Percentiles rank a stretch among this genome's conserved stretches.
Conservation (phyloP, 2,329 filamentous ascomycete genomes). For the Diaporthe velutina region DNA sequence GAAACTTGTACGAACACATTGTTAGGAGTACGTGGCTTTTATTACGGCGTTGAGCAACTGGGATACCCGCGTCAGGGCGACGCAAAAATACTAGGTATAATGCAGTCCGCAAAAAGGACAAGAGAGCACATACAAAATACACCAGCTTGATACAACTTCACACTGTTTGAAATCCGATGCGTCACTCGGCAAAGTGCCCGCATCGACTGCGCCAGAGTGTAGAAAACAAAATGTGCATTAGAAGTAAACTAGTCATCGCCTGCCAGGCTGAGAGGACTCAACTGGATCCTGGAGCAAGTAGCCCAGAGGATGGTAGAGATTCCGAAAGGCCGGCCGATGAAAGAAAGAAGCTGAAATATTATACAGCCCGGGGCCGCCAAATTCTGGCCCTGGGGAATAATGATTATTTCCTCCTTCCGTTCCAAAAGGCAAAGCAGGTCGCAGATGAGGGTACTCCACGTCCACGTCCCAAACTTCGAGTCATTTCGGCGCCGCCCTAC, state of each 20-base stretch:
- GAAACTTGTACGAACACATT: conserved; percentile 34
- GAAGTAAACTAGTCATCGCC: background rate
- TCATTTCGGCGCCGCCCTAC: background rate
- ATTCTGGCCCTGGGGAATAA: no score
- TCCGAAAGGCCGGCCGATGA: background rate
- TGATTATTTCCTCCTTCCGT: background rate
- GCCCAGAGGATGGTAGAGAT: no score
- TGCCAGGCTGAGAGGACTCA: background rate
- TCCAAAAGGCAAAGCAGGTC: background rate
- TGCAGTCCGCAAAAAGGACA: background rate
- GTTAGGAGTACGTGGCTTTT: conserved; percentile 30
- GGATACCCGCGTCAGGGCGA: conserved; percentile 33
- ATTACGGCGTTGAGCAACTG: conserved; percentile 13
- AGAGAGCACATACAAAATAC: background rate
- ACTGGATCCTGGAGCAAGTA: background rate
- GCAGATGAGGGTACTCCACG: background rate
- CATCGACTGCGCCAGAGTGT: background rate
- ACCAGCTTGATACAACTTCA: background rate
- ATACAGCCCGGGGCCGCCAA: background rate
- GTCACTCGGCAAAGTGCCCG: background rate
- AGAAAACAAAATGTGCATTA: background rate
- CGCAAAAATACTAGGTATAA: background rate
- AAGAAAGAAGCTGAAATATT: background rate
- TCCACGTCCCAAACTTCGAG: no score
- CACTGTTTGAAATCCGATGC: background rate